Percentiles rank a stretch among this genome's conserved stretches.
phyloP scores from a whole-genome alignment of 2,329 filamentous ascomycete species.

The Fusarium kyushuense region DNA sequence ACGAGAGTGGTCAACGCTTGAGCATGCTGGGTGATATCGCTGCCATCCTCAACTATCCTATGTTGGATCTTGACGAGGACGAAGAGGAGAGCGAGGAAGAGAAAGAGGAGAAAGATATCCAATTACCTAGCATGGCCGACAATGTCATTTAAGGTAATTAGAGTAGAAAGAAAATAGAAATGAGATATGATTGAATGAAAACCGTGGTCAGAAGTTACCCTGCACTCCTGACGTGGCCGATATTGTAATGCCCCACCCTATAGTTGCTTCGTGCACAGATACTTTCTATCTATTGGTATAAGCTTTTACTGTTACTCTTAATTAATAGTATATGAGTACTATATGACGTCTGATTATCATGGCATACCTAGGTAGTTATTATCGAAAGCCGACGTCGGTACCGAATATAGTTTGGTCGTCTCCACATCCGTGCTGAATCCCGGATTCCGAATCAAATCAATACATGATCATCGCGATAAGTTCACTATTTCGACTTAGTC shows the following conservation, averaged over 20 bases:
- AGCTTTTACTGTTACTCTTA: not conserved
- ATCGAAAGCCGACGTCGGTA: not conserved
- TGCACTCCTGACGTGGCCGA: not conserved
- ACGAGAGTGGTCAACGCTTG: constrained; percentile 90
- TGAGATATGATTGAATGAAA: constrained; percentile 19
- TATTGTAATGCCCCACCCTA: not conserved
- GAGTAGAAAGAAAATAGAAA: constrained; percentile 19
- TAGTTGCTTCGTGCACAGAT: not conserved
- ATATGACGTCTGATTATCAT: not conserved
- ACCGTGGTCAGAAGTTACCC: constrained; percentile 7
- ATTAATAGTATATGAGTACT: not conserved
- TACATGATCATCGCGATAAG: not conserved
- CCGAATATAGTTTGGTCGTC: not conserved
- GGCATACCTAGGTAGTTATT: not conserved
- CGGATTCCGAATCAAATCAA: not conserved
- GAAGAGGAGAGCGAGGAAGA: constrained; percentile 58
- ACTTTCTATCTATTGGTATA: too few species aligned
- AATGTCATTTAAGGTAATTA: constrained; percentile 50
- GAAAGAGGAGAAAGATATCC: constrained; percentile 35
- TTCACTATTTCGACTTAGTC: not conserved
- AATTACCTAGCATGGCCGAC: constrained; percentile 31
- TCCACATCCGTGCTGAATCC: not conserved
- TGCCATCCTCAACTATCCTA: constrained; percentile 89
- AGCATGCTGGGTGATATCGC: constrained; percentile 89
- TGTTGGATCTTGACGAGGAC: constrained; percentile 83